phyloP scores from a whole-genome alignment of 2,329 filamentous ascomycete genomes.

The Colletotrichum graminicola region DNA sequence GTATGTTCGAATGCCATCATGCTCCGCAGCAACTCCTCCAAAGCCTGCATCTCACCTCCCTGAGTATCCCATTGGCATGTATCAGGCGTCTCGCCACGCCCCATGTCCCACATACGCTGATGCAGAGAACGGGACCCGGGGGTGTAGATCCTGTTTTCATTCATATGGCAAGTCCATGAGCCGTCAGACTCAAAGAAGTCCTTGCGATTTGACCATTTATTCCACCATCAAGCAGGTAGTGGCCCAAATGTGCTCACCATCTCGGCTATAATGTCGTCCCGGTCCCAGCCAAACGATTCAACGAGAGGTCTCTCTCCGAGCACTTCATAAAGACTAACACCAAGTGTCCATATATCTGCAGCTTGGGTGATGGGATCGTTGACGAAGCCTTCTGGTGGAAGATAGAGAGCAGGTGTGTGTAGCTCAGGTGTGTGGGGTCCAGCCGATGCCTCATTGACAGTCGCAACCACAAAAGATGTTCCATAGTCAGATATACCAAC shows the following conservation, averaged over 20 bases:
- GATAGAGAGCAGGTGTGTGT: constrained; percentile 43
- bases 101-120: constrained; percentile 40
- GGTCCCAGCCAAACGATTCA: constrained; percentile 43
- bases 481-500: constrained; percentile 42
- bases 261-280: constrained; percentile 44
- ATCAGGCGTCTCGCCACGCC: constrained; percentile 36
- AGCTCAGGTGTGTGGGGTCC: constrained; percentile 33
- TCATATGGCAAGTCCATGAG: constrained; percentile 22
- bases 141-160: constrained; percentile 26
- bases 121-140: constrained; percentile 40
- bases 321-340: constrained; percentile 45
- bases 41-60: constrained; percentile 36
- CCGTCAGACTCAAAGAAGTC: constrained; percentile 42
- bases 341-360: constrained; percentile 46
- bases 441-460: background rate
- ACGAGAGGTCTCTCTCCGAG: constrained; percentile 44
- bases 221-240: constrained; percentile 45
- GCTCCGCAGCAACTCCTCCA: constrained; percentile 32
- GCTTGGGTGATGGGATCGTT: constrained; percentile 43
- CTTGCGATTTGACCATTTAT: constrained; percentile 42
- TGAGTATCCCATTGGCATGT: constrained; percentile 37
- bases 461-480: constrained; percentile 43
- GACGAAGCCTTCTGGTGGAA: constrained; percentile 45
- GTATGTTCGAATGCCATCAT: constrained; percentile 3
- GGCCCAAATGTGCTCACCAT: constrained; percentile 44